A percentile compares a stretch with the other conserved stretches of the same genome.
phyloP scores from a whole-genome alignment of 306 rosid genomes.

The Mimosa pudica region DNA sequence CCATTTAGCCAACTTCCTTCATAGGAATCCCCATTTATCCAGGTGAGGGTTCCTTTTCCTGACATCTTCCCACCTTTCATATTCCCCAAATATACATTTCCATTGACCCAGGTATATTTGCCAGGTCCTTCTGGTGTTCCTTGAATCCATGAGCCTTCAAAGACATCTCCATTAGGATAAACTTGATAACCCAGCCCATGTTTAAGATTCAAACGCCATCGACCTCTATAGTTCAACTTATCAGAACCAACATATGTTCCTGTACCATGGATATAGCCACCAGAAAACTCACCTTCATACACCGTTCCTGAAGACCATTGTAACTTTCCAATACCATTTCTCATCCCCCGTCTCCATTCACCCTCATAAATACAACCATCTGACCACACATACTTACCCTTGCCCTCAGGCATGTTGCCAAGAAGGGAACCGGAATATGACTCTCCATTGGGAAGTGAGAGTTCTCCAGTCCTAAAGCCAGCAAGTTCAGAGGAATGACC shows the following conservation, averaged over 20 bases:
- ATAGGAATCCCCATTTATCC: conserved; percentile 84
- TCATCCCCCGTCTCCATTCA: conserved; percentile 98
- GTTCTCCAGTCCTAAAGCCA: conserved; percentile 73
- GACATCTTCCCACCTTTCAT: conserved; percentile 97
- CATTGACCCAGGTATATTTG: conserved; percentile 87
- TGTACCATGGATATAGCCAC: conserved; percentile 88
- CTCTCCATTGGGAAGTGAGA: conserved; percentile 69
- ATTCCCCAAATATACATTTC: conserved; percentile 88
- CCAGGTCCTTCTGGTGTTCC: conserved; percentile 96
- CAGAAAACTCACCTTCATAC: conserved; percentile 90
- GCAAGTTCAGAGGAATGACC: conserved; percentile 60
- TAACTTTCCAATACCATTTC: conserved; percentile 75
- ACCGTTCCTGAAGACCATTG: conserved; percentile 70
- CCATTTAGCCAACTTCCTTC: conserved; percentile 98
- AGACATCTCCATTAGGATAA: conserved; percentile 82
- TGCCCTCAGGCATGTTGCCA: conserved; percentile 82
- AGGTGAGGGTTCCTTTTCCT: conserved; percentile 94
- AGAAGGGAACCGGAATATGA: conserved; percentile 76
- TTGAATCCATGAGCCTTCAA: conserved; percentile 99
- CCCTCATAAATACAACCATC: conserved; percentile 92
- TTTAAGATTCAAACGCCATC: conserved; percentile 90
- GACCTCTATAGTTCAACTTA: conserved; percentile 72
- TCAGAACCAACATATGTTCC: conserved; percentile 69
- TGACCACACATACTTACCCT: conserved; percentile 82
- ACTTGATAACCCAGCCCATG: conserved; percentile 93